Evolutionary conservation across 73 alveolate species (phyloP), one percentile per base, ranked within the genome.

Genomic region (Uronychia setigera): DNA sequence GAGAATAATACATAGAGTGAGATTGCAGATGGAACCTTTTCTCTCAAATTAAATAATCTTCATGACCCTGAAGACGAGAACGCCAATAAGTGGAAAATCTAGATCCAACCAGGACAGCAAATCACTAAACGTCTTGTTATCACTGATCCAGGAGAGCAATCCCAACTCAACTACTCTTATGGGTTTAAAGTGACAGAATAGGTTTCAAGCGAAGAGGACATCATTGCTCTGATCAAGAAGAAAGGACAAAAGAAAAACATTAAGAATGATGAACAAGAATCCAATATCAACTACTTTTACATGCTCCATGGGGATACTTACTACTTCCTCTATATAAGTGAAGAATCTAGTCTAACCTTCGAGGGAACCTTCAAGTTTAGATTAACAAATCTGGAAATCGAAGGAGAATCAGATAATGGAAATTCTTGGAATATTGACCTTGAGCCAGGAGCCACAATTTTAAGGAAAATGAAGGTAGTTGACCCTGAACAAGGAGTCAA

Each of bases 341-440:
- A 11, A 11, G 91, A 85, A 46, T 13, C 26, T 1, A 28, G 30
- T 33, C 35, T 77, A 57, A 29, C 74, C 30, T 85, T 85, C 35
- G 83, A 76, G 58, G 89, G 84, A 85, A 77, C 91, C 1, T 85
- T 85, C 76, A 85, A 76, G 46, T 85, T 77, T 46, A 84, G 27
- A 58, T 74, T 85, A 27, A 79, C 32, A n/a, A 85, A 85, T 46
- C 81, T 85, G 35, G 35, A 33, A 57, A 85, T 85, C 30, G 81
- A 46, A 58, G 87, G 79, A 31, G 91, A 85, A 32, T 79, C 91
- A 1, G 76, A 46, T 11, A 86, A 82, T 1, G 84, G 76, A 28
- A 82, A 67, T 35, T 29, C 79, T 31, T 81, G 77, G 74, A 32
- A 82, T 1, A 60, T 88, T 0, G 87, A 80, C 1, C 31, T 88